phyloP scores from a whole-genome alignment of 164 flowering plant genomes.

The Echeveria elegans region DNA sequence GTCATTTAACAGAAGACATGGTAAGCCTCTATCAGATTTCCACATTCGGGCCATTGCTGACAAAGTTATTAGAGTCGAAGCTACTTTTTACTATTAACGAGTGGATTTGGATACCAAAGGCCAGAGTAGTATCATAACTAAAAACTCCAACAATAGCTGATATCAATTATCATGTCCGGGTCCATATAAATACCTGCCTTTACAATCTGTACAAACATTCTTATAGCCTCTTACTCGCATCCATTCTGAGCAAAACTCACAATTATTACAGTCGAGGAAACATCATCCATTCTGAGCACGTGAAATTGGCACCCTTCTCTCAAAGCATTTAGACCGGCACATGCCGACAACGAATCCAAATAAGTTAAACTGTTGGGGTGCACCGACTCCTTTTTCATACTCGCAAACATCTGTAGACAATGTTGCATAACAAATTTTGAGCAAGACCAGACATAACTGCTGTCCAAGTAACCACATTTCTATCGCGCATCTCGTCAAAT shows the following conservation, averaged over 20 bases:
- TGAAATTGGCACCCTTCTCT: slow-evolving; percentile 69
- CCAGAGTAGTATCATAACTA: slow-evolving; percentile 11
- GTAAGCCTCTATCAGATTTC: slow-evolving; percentile 52
- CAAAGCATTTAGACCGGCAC: slow-evolving; percentile 59
- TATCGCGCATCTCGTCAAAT: slow-evolving; percentile 56
- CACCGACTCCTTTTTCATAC: slow-evolving; percentile 39
- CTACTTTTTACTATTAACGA: slow-evolving; percentile 17
- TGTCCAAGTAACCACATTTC: slow-evolving; percentile 84
- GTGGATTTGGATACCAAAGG: too few species aligned
- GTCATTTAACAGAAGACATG: slow-evolving; percentile 43
- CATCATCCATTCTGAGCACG: slow-evolving; percentile 35
- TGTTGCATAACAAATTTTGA: slow-evolving; percentile 44
- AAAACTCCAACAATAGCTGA: slow-evolving; percentile 35
- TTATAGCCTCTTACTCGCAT: slow-evolving; percentile 33
- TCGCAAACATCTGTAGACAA: slow-evolving; percentile 42
- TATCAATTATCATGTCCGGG: slow-evolving; percentile 50
- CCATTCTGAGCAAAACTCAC: slow-evolving; percentile 10
- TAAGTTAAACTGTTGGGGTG: slow-evolving; percentile 59
- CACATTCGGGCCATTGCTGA: slow-evolving; percentile 83
- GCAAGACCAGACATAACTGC: slow-evolving; percentile 70
- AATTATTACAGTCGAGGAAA: too few species aligned
- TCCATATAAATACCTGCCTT: slow-evolving; percentile 44
- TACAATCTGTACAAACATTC: slow-evolving; percentile 48
- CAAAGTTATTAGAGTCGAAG: slow-evolving; percentile 39
- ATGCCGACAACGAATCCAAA: slow-evolving; percentile 50